A percentile compares a stretch with the other conserved stretches of the same genome.
These are phyloP conservation scores for Yamadazyma friedrichii DNA, from an alignment of 1,139 yeast species.

Conservation along the genomic window DNA sequence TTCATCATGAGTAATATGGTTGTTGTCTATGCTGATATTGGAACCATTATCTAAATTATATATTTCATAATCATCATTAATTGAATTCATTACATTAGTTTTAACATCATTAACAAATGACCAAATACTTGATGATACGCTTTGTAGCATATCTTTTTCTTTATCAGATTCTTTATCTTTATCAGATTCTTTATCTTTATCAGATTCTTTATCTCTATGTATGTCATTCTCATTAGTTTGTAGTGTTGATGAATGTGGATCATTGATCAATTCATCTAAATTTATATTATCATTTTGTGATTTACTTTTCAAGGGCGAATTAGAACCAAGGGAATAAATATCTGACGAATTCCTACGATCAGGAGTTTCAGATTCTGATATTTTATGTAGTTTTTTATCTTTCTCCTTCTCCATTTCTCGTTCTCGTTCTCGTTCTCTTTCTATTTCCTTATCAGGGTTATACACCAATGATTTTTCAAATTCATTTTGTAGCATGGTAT, in stretches of 20 bases:
- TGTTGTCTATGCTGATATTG: constrained; percentile 9
- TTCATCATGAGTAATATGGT: constrained; percentile 12
- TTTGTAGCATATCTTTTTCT: constrained; percentile 39
- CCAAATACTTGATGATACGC: constrained; percentile 46
- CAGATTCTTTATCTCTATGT: too few species aligned
- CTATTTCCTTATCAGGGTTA: background rate
- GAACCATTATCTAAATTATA: constrained; percentile 32
- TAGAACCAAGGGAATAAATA: constrained; percentile 5
- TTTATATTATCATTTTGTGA: constrained; percentile 13
- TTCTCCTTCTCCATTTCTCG: background rate
- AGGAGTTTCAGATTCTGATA: background rate
- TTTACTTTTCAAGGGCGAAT: constrained; percentile 12
- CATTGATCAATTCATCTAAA: constrained; percentile 12
- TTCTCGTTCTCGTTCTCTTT: background rate
- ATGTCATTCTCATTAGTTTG: too few species aligned
- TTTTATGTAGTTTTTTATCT: background rate
- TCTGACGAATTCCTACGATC: background rate
- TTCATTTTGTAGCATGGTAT: constrained; percentile 63
- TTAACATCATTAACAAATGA: constrained; percentile 46
- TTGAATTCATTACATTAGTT: constrained; percentile 35
- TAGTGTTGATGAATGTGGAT: too few species aligned
- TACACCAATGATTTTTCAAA: constrained; percentile 50
- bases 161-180: background rate
- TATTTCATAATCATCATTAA: constrained; percentile 27
- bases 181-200: too few species aligned